Evolutionary conservation across 345 rosid species (phyloP).

Genomic region (Nephelium lappaceum): DNA sequence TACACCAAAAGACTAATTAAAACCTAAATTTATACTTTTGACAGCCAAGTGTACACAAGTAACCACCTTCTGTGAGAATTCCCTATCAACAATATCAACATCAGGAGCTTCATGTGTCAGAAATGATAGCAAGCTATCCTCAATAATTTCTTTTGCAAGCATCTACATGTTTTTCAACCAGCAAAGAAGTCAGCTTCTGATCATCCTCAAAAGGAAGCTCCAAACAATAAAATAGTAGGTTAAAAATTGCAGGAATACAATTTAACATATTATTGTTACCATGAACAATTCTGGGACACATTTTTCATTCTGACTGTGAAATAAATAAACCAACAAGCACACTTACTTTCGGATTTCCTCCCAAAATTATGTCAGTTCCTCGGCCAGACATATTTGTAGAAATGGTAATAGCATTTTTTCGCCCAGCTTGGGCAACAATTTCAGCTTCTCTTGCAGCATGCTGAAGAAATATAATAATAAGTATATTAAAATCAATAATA

Average conservation of each 20-base stretch:
- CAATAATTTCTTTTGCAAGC: conserved; percentile 88
- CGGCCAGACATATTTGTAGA: conserved; percentile 99
- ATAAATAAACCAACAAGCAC: conserved; percentile 15
- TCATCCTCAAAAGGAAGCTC: conserved; percentile 18
- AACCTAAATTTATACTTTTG: conserved; percentile 10
- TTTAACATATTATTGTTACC: conserved; percentile 3
- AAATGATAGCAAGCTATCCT: conserved; percentile 77
- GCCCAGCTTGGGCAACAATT: conserved; percentile 90
- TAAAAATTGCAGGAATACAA: conserved; percentile 4
- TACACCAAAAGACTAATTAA: conserved; percentile 30
- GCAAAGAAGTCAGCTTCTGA: conserved; percentile 13
- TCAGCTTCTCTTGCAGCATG: conserved; percentile 98
- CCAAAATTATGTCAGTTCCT: conserved; percentile 94
- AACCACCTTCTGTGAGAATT: conserved; percentile 59
- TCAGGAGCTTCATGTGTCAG: conserved; percentile 62
- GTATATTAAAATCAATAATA: too few species aligned
- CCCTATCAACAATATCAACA: conserved; percentile 47
- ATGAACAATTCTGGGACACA: background rate
- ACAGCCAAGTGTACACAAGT: conserved; percentile 16
- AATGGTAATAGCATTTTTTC: conserved; percentile 89
- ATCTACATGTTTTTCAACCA: conserved; percentile 50
- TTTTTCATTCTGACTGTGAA: conserved; percentile 5
- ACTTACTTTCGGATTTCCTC: conserved; percentile 93
- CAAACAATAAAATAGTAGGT: conserved; percentile 11
- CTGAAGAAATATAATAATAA: conserved; percentile 38